Percentiles rank a stretch among this genome's conserved stretches.
Conservation (phyloP, 2,329 filamentous ascomycete genomes). For the Fusarium albosuccineum region DNA sequence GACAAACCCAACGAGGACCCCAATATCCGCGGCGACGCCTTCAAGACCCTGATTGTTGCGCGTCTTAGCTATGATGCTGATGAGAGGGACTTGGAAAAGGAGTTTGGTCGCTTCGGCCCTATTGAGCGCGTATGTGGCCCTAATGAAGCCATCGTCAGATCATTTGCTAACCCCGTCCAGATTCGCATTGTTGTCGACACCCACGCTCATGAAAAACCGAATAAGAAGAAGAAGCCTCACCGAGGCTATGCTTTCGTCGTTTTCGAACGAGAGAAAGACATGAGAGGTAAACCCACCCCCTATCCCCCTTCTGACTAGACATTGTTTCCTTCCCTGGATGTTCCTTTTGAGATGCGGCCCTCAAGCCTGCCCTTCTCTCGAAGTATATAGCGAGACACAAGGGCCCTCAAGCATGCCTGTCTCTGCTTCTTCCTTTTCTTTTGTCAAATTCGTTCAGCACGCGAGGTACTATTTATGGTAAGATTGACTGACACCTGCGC, state of each 20-base stretch:
- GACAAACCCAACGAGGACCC: constrained; percentile 87
- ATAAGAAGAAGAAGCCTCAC: constrained; percentile 85
- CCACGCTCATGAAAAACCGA: constrained; percentile 74
- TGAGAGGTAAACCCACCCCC: constrained; percentile 86
- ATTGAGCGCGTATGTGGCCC: constrained; percentile 82
- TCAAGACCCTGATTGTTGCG: constrained; percentile 93
- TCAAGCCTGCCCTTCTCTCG: constrained; percentile 57
- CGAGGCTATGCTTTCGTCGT: constrained; percentile 97
- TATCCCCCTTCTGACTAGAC: constrained; percentile 45
- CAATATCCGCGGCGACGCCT: constrained; percentile 92
- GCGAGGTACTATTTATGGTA: constrained; percentile 60
- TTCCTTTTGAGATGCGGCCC: constrained; percentile 55
- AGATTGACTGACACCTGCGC: constrained; percentile 78
- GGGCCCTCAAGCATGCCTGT: constrained; percentile 71
- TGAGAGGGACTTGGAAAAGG: constrained; percentile 89
- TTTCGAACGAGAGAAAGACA: constrained; percentile 96
- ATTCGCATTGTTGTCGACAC: constrained; percentile 90
- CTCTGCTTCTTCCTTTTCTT: constrained; percentile 52
- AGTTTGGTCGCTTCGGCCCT: constrained; percentile 92
- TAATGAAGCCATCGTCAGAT: neutral
- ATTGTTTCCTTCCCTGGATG: constrained; percentile 42
- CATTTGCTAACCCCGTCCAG: constrained; percentile 58
- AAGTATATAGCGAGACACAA: constrained; percentile 61
- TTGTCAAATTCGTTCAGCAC: constrained; percentile 40
- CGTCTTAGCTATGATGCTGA: constrained; percentile 91